These are phyloP conservation scores for Achlya hypogyna DNA, from an alignment of 352 stramenopile genomes.

Conservation along the genomic window DNA sequence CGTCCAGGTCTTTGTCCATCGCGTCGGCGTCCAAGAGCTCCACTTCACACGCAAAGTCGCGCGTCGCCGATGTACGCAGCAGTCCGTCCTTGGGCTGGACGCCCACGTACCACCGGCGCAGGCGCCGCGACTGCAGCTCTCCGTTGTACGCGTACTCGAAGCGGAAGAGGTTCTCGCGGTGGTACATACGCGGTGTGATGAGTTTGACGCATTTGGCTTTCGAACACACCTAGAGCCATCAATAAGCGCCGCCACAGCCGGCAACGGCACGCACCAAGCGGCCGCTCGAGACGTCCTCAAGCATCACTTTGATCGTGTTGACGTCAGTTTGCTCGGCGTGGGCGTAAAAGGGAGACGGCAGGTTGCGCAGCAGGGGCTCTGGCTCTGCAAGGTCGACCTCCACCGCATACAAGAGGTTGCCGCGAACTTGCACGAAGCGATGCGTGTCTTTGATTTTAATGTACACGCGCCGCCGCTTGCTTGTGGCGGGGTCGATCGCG, in stretches of 20 bases:
- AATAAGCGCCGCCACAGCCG: too few species aligned
- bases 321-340: constrained; percentile 31
- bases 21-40: constrained; percentile 52
- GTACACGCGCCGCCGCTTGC: constrained; percentile 40
- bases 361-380: constrained; percentile 51
- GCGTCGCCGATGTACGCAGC: constrained; percentile 47
- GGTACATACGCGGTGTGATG: constrained; percentile 31
- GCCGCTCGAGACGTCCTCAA: constrained; percentile 33
- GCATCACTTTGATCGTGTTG: constrained; percentile 47
- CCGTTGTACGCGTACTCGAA: constrained; percentile 60
- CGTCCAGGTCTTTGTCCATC: constrained; percentile 28
- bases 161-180: constrained; percentile 52
- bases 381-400: constrained; percentile 47
- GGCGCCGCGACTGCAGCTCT: constrained; percentile 56
- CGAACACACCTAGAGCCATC: constrained; percentile 33
- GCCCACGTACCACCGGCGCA: constrained; percentile 60
- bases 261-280: not conserved
- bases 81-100: constrained; percentile 54
- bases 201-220: constrained; percentile 50
- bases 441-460: constrained; percentile 20
- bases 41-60: constrained; percentile 44
- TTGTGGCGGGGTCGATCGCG: not conserved
- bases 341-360: constrained; percentile 42
- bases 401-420: constrained; percentile 40
- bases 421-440: constrained; percentile 51